Conservation (phyloP, 306 rosid genomes). For the Urtica urens region DNA sequence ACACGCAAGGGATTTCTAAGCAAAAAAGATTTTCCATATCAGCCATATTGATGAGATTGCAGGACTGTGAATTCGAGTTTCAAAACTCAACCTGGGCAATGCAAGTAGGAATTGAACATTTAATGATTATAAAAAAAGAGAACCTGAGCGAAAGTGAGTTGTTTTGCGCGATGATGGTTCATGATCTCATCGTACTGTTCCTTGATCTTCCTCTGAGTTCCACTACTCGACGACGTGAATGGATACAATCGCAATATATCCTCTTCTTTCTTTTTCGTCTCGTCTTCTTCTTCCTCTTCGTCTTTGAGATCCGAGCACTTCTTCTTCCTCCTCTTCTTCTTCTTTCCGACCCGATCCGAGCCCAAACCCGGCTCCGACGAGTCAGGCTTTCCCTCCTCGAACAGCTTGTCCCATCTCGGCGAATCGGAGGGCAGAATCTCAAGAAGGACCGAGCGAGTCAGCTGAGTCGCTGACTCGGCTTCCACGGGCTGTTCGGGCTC, state of each 20-base stretch:
- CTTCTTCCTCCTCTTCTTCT: slow-evolving; percentile 60
- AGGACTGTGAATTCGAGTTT: too few species aligned
- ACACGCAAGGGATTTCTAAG: too few species aligned
- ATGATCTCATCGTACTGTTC: slow-evolving; percentile 69
- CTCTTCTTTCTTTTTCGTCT: slow-evolving; percentile 24
- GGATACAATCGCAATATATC: slow-evolving; percentile 52
- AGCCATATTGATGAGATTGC: too few species aligned
- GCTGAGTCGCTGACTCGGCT: slow-evolving; percentile 26
- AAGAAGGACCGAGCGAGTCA: slow-evolving; percentile 25
- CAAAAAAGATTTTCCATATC: too few species aligned
- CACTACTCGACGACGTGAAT: slow-evolving; percentile 60
- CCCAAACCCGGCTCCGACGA: slow-evolving; percentile 11
- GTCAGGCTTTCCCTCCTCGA: slow-evolving; percentile 12
- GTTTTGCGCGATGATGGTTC: slow-evolving; percentile 47
- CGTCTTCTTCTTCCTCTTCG: slow-evolving; percentile 22
- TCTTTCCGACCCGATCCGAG: slow-evolving; percentile 21
- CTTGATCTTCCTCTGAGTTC: slow-evolving; percentile 76
- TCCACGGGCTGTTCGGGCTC: too few species aligned
- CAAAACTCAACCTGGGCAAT: too few species aligned
- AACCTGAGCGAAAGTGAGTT: slow-evolving; percentile 64
- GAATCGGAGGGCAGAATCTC: slow-evolving; percentile 43
- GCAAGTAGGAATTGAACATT: too few species aligned
- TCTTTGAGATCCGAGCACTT: slow-evolving; percentile 24
- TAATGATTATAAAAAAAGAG: not conserved
- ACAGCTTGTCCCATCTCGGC: slow-evolving; percentile 37